These are phyloP conservation scores for Tricholoma bakamatsutake DNA, from an alignment of 768 basidiomycete genomes.

Conservation along the genomic window DNA sequence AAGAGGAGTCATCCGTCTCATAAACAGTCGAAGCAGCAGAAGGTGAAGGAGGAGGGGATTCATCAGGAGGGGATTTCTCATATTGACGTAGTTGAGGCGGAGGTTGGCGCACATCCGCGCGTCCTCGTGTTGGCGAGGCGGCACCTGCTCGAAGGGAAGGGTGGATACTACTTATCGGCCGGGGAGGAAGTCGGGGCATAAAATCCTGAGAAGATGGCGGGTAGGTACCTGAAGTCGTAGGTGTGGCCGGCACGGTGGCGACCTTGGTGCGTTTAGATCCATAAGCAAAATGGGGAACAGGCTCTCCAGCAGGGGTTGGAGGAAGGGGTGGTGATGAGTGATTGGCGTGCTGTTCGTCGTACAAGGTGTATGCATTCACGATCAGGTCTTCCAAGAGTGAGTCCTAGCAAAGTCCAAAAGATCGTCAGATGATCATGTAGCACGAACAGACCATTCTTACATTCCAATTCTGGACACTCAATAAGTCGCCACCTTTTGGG, in stretches of 20 bases:
- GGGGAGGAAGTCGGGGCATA: constrained; percentile 60
- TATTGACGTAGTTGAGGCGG: constrained; percentile 16
- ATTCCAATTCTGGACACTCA: constrained; percentile 73
- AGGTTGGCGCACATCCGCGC: constrained; percentile 19
- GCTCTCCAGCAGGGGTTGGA: constrained; percentile 64
- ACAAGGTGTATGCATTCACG: constrained; percentile 57
- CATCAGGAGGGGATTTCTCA: constrained; percentile 18
- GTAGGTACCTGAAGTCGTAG: constrained; percentile 6
- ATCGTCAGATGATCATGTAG: background rate
- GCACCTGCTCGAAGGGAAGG: constrained; percentile 60
- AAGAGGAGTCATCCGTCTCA: constrained; percentile 17
- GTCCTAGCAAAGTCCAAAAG: constrained; percentile 24
- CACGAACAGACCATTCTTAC: constrained; percentile 29
- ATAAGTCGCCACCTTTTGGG: constrained; percentile 68
- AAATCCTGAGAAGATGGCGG: constrained; percentile 52
- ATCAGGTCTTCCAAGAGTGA: constrained; percentile 84
- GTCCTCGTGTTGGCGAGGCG: constrained; percentile 40
- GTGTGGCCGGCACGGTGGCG: constrained; percentile 36
- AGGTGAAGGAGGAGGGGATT: constrained; percentile 24
- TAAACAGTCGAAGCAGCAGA: constrained; percentile 19
- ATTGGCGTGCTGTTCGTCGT: constrained; percentile 44
- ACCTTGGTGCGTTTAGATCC: constrained; percentile 71
- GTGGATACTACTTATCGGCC: constrained; percentile 72
- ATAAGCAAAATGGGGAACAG: constrained; percentile 49
- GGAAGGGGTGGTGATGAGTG: constrained; percentile 65